Evolutionary conservation across 192 early-diverging fungal genomes (phyloP), one percentile per base, ranked within the genome.

Genomic region (Funneliformis mosseae): DNA sequence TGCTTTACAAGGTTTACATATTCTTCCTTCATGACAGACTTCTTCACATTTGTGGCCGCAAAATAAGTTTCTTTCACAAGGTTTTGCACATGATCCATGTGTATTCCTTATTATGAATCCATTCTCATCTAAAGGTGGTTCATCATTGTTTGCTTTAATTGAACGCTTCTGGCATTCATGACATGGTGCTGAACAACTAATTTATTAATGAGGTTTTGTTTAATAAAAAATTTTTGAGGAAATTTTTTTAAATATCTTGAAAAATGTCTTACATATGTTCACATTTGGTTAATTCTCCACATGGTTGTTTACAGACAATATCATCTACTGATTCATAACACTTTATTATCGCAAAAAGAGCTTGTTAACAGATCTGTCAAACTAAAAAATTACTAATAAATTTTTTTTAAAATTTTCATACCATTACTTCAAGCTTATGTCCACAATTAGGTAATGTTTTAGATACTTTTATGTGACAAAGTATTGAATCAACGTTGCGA

Each of bases 1-100:
- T n/a, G 67, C 48, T 70, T 11, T 39, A 79, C 90, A 91, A 9
- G 86, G 83, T 9, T 83, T 85, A 70, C 78, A 79, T 11, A 9
- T 11, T 39, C 6, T 70, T 21, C 68, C 68, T 9, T 48, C 27
- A 28, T 79, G 78, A 71, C 78, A 79, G 39, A 5, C 5, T 50
- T 48, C 41, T 71, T 33, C 16, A 39, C 84, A 87, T 11, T 25
- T 3, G n/a, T 87, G 86, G 3, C 83, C 86, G 39, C 84, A 87
- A 38, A 83, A 83, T 76, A 85, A 28, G 12, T 18, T 18, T 33
- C 25, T 27, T 6, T 16, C 33, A 4, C 25, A 67, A 7, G 16
- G 5, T 33, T 33, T 67, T 67, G 27, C 48, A 67, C 91, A 60
- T 84, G 63, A 8, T 59, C 43, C 9, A 69, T 84, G 46, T 81